Evolutionary conservation across 257 asterid genomes (phyloP), one percentile per base, ranked within the genome.

Genomic region (Solanum raphanifolium): DNA sequence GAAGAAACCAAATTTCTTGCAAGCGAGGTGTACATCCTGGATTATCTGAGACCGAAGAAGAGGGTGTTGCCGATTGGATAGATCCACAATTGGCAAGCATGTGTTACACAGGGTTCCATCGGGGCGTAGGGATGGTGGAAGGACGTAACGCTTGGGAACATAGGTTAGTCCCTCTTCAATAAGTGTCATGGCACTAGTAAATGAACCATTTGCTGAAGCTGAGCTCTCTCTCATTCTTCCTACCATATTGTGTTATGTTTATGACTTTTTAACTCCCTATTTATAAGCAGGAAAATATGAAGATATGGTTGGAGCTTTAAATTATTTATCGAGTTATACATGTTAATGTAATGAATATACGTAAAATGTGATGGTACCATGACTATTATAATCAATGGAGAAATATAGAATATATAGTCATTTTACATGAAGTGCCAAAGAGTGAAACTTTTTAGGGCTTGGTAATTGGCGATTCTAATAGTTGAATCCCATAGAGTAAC

Each of bases 61-160:
- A 74, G 94, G 92, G 48, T 90, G 86, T 13, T 84, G 87, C 74
- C 89, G 78, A 31, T 69, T 6, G 23, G 76, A 69, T 31, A 69
- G 76, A 86, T 92, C 94, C 43, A 93, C 92, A 71, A 93, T 84
- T 7, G 93, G 95, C 85, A 89, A 88, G 84, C 65, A 83, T 23
- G 48, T 62, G n/a, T 71, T 52, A 83, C 91, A 75, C 86, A 29
- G 89, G 83, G 87, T 87, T 65, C 71, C 46, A 84, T 23, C 83
- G 20, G 92, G 94, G 89, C 94, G 94, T 69, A 89, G 91, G 46
- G 92, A 41, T 20, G 86, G 91, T 13, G 95, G 94, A 81, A 93
- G 93, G 83, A 93, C 79, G 85, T 91, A 92, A 34, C 88, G 75
- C 31, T 92, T 43, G 43, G 94, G 95, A 39, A 93, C 89, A 76